phyloP scores from a whole-genome alignment of 1,139 yeast species.

The Kurtzmaniella quercitrusa region DNA sequence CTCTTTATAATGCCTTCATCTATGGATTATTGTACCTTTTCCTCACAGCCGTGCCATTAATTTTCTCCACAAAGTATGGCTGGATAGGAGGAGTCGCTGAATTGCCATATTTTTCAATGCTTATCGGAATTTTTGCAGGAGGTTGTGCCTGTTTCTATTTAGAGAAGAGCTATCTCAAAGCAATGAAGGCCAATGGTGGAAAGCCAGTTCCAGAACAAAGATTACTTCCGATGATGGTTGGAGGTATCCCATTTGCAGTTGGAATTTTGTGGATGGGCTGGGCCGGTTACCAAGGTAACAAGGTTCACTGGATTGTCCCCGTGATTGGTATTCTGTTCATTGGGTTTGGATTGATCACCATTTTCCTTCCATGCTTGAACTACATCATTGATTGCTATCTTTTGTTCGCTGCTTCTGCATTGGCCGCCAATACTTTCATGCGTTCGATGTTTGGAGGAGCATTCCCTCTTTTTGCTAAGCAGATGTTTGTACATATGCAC shows the following conservation, averaged over 20 bases:
- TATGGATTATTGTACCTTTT: constrained; percentile 75
- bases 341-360: constrained; percentile 67
- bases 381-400: constrained; percentile 74
- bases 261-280: constrained; percentile 79
- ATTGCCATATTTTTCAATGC: constrained; percentile 54
- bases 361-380: constrained; percentile 68
- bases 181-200: constrained; percentile 44
- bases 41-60: constrained; percentile 69
- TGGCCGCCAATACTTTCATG: constrained; percentile 81
- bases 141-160: constrained; percentile 30
- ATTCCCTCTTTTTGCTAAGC: constrained; percentile 49
- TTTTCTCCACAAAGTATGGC: constrained; percentile 55
- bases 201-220: constrained; percentile 70
- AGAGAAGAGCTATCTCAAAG: constrained; percentile 17
- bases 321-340: constrained; percentile 61
- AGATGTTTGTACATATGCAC: constrained; percentile 72
- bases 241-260: constrained; percentile 59
- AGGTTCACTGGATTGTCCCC: constrained; percentile 74
- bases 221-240: constrained; percentile 61
- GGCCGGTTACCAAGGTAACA: constrained; percentile 64
- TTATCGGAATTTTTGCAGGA: constrained; percentile 55
- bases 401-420: constrained; percentile 78
- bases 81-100: constrained; percentile 48
- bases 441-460: constrained; percentile 58
- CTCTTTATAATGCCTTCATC: constrained; percentile 76